These are phyloP conservation scores for Bacterosira constricta DNA, from an alignment of 108 stramenopile genomes.

Conservation along the genomic window DNA sequence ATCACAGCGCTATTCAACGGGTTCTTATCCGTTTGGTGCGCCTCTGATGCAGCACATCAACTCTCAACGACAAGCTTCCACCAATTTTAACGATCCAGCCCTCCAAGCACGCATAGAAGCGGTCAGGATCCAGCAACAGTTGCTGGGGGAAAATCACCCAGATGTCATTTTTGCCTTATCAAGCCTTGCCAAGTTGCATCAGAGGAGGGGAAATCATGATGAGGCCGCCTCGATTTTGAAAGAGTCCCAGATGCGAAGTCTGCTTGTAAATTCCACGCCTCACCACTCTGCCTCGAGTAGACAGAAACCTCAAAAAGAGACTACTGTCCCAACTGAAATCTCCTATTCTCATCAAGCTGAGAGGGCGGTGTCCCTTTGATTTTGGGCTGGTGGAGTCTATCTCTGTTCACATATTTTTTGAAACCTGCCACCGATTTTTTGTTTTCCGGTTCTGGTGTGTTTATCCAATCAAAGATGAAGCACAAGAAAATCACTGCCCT, in stretches of 20 bases:
- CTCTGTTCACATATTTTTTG: not conserved
- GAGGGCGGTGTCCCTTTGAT: not conserved
- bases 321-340: constrained; percentile 24
- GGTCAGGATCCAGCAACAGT: constrained; percentile 44
- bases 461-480: too few relatives aligned
- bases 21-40: not conserved
- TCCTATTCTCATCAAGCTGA: not conserved
- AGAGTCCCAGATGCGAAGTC: constrained; percentile 26
- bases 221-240: constrained; percentile 20
- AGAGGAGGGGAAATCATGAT: constrained; percentile 26
- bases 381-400: not conserved
- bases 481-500: not conserved
- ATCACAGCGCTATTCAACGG: not conserved
- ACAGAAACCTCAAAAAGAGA: not conserved
- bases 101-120: constrained; percentile 45
- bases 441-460: not conserved
- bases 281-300: not conserved
- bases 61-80: not conserved
- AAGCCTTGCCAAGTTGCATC: constrained; percentile 36
- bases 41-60: not conserved
- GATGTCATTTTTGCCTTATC: constrained; percentile 57
- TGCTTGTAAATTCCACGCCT: constrained; percentile 16
- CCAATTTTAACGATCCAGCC: constrained; percentile 13
- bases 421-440: not conserved
- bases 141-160: constrained; percentile 48